Evolutionary conservation across 2,329 filamentous ascomycete genomes (phyloP), one percentile per base, ranked within the genome.

Genomic region (Leptographium lundbergii): DNA sequence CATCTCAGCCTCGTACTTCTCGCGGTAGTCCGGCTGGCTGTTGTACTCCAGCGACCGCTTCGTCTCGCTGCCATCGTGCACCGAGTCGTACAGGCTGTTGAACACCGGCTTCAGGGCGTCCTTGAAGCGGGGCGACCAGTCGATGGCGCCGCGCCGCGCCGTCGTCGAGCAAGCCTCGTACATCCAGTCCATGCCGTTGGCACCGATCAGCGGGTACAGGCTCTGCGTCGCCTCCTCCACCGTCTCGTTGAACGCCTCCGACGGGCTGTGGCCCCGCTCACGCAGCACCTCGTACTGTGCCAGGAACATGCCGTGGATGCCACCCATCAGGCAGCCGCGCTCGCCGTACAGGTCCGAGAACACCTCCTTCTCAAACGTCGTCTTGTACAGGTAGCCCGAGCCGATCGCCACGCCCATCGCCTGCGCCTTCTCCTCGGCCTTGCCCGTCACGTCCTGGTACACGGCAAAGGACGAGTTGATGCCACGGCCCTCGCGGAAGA

Each of bases 261-360:
- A 92, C 74, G 94, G 94, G 77, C 83, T 88, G 87, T 99, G 94
- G 77, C 94, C 94, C 68, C 89, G 88, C 86, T 99, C 94, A 72
- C 94, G 91, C 77, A 99, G 91, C 67, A 99, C 94, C 84, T 99
- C 94, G 84, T 99, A 99, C 82, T 99, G 94, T 63, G 94, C 94
- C 68, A 99, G 90, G 89, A 99, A 99, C 94, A 99, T 99, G 74
- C 94, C 94, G 85, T 99, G 94, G 78, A 99, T 99, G 77, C 94
- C 94, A 69, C 94, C 94, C 94, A 99, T 99, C 71, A 99, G 82
- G 86, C 94, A 99, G 74, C 94, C 94, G 80, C 94, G 91, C 88
- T 99, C 94, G 77, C 94, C 94, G 82, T 99, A 99, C 67, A 99
- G 87, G 79, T 97, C 94, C 64, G 91, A 96, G 88, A 95, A 96